Base-by-base conservation (phyloP, 352 stramenopile genomes). In the Pythium aristosporum region DNA sequence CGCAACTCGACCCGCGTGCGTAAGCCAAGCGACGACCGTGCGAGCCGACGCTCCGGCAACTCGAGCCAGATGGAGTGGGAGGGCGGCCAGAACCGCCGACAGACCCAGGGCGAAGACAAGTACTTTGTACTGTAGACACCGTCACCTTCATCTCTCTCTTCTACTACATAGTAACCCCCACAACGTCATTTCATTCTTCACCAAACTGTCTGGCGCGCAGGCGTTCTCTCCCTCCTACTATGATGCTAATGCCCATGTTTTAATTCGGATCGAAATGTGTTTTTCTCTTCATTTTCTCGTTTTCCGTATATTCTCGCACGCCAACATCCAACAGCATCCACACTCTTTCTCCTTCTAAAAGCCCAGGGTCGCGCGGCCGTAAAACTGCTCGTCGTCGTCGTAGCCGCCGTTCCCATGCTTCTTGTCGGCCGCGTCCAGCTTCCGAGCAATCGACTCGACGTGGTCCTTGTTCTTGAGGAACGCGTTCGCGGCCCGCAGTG, bases 361-460 rank as follows among this genome's bases (percentile, higher is more conserved):
- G 34, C 85, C 85, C 42, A 94, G 66, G 30, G 85, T 94, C 59
- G 85, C 85, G 65, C 85, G 85, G 32, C 85, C 85, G 76, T 94
- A 94, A 70, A 87, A 92, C 68, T 91, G 77, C 55, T 87, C 78
- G 64, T 92, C 85, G 28, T 91, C 81, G 70, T 89, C 79, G 13
- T 75, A 71, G 3, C 36, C 16, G 8, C 55, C n/a, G 72, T 72
- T 50, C 74, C 77, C 46, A 44, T 71, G 16, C 56, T 36, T 70
- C 65, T 47, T 67, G 5, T 75, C 69, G 7, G 64, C 57, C 12
- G 69, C 69, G 18, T 74, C 72, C 8, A 71, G 56, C 54, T 79
- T 80, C 25, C 57, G 54, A 28, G 65, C 49, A 21, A 78, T 50
- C 39, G 66, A 54, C 20, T 78, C 72, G n/a, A 80, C 44, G 8